Conservation (phyloP, 1,284 basidiomycete species). For the Hymenochaete sp. region DNA sequence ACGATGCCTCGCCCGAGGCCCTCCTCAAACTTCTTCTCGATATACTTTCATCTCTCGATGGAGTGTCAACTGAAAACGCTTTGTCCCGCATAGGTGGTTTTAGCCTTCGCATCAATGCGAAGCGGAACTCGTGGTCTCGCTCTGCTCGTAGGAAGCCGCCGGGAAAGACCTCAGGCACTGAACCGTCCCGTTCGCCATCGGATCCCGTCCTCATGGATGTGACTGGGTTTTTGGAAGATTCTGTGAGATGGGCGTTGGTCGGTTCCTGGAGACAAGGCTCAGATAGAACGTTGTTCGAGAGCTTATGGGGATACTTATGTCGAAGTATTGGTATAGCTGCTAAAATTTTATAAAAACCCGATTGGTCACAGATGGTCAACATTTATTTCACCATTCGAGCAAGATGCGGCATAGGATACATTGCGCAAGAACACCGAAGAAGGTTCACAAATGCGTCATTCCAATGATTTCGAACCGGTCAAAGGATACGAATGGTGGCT, state of each 20-base stretch:
- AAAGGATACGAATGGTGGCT: too few relatives aligned
- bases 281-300: conserved; percentile 56
- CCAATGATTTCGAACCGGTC: too few relatives aligned
- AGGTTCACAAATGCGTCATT: too few relatives aligned
- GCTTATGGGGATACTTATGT: conserved; percentile 41
- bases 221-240: conserved; percentile 13
- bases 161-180: conserved; percentile 12
- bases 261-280: conserved; percentile 59
- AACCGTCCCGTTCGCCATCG: neutral
- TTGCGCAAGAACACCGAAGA: too few relatives aligned
- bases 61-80: conserved; percentile 20
- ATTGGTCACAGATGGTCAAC: too few relatives aligned
- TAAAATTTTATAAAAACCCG: too few relatives aligned
- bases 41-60: conserved; percentile 31
- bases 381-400: too few relatives aligned
- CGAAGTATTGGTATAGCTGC: neutral
- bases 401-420: too few relatives aligned
- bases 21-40: conserved; percentile 22
- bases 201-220: neutral
- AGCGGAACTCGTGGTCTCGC: conserved; percentile 66
- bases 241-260: conserved; percentile 26
- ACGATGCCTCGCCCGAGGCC: conserved; percentile 13
- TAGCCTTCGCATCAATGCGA: conserved; percentile 35
- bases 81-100: neutral
- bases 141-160: conserved; percentile 46